phyloP scores from a whole-genome alignment of 257 asterid species.

The Buddleja alternifolia region DNA sequence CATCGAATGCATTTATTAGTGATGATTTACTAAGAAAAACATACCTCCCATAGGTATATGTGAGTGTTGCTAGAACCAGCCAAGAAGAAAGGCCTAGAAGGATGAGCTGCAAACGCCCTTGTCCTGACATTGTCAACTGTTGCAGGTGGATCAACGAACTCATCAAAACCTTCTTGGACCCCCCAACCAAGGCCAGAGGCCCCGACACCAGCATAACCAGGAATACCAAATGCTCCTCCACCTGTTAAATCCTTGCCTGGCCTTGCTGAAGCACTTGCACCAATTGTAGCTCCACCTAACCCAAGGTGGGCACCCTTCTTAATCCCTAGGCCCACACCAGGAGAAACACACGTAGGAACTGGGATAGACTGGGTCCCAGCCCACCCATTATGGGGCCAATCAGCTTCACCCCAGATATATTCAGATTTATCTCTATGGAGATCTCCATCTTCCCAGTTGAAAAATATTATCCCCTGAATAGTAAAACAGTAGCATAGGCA shows the following conservation, averaged over 20 bases:
- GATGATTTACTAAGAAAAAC: slow-evolving; percentile 3
- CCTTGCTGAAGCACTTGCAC: slow-evolving; percentile 51
- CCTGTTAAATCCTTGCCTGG: slow-evolving; percentile 58
- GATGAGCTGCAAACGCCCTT: slow-evolving; percentile 82
- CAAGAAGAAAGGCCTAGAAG: slow-evolving; percentile 90
- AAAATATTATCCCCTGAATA: slow-evolving; percentile 84
- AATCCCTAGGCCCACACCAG: slow-evolving; percentile 82
- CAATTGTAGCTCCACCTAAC: slow-evolving; percentile 84
- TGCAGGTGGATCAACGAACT: slow-evolving; percentile 85
- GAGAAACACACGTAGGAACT: slow-evolving; percentile 71
- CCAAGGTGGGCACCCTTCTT: slow-evolving; percentile 72
- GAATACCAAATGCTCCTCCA: slow-evolving; percentile 65
- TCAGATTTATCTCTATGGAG: slow-evolving; percentile 54
- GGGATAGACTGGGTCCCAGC: slow-evolving; percentile 79
- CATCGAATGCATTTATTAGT: neutral
- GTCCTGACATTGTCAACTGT: slow-evolving; percentile 75
- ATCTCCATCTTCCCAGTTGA: slow-evolving; percentile 81
- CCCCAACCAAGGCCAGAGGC: slow-evolving; percentile 88
- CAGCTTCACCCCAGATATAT: slow-evolving; percentile 88
- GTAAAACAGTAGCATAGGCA: slow-evolving; percentile 21
- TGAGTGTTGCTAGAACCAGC: slow-evolving; percentile 96
- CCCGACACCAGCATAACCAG: slow-evolving; percentile 67
- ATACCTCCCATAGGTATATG: slow-evolving; percentile 96
- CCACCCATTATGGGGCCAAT: slow-evolving; percentile 97
- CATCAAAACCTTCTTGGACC: slow-evolving; percentile 81